Percentiles rank a stretch among this genome's conserved stretches.
Conservation (phyloP, 805 yeast species). For the Groenewaldozyma salmanticensis region DNA sequence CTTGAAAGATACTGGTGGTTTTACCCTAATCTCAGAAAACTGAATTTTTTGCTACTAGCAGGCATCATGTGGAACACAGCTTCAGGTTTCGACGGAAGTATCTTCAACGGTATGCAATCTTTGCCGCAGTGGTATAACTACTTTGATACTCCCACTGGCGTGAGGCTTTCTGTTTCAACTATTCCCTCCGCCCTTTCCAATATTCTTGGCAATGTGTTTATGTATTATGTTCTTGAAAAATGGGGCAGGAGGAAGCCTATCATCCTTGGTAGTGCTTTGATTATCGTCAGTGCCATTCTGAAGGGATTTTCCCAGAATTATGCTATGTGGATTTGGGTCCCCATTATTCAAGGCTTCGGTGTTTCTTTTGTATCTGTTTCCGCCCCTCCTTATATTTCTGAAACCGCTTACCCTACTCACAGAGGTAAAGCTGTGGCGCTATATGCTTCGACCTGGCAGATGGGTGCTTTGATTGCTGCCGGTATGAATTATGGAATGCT, state of each 20-base stretch:
- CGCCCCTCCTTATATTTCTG: constrained; percentile 72
- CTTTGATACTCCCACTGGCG: constrained; percentile 8
- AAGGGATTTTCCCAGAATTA: constrained; percentile 30
- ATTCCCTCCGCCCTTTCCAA: constrained; percentile 20
- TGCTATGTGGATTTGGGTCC: constrained; percentile 62
- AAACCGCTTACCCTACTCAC: constrained; percentile 51
- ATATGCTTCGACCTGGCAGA: constrained; percentile 58
- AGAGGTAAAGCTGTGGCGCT: constrained; percentile 53
- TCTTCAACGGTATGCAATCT: constrained; percentile 14
- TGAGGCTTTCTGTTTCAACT: constrained; percentile 7
- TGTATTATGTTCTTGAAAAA: constrained; percentile 47
- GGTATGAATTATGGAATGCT: constrained; percentile 61
- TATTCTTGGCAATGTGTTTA: constrained; percentile 23
- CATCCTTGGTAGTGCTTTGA: constrained; percentile 41
- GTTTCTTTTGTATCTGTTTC: constrained; percentile 66
- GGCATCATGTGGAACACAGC: constrained; percentile 7
- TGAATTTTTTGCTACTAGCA: constrained; percentile 11
- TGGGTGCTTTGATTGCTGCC: constrained; percentile 67
- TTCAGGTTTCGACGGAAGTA: constrained; percentile 10
- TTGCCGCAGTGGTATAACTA: constrained; percentile 15
- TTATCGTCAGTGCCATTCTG: constrained; percentile 51
- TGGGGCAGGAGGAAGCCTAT: constrained; percentile 56
- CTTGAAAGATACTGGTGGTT: constrained; percentile 7
- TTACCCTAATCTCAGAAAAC: constrained; percentile 7
- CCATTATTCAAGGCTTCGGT: constrained; percentile 63